Evolutionary conservation across 805 yeast genomes (phyloP).

Genomic region (Metschnikowia shivogae): DNA sequence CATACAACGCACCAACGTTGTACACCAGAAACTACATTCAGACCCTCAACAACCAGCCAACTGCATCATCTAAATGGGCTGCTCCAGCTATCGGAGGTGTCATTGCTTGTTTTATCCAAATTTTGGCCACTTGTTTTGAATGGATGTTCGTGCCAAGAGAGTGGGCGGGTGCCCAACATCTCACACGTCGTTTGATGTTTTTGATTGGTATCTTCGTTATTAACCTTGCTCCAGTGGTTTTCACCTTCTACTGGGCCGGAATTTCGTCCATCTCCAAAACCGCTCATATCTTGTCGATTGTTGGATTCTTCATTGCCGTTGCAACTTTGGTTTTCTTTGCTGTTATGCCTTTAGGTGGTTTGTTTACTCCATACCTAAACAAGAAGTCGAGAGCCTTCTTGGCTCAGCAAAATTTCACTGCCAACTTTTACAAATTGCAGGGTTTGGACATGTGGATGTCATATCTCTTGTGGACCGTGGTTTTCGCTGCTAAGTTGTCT

Average conservation of each 20-base stretch:
- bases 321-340: constrained; percentile 83
- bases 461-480: constrained; percentile 82
- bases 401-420: constrained; percentile 94
- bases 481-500: constrained; percentile 80
- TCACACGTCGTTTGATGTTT: constrained; percentile 81
- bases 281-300: constrained; percentile 76
- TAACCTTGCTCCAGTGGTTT: constrained; percentile 83
- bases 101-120: constrained; percentile 75
- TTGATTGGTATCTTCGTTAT: constrained; percentile 58
- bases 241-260: constrained; percentile 79
- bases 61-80: constrained; percentile 89
- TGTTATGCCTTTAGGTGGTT: constrained; percentile 93
- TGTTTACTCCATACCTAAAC: constrained; percentile 89
- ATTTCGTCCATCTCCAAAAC: constrained; percentile 60
- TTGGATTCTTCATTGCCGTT: constrained; percentile 84
- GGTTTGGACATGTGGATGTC: constrained; percentile 98
- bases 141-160: constrained; percentile 96
- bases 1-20: constrained; percentile 87
- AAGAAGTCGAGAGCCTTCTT: constrained; percentile 82
- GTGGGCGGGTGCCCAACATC: constrained; percentile 99
- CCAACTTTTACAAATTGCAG: constrained; percentile 71
- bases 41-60: constrained; percentile 79
- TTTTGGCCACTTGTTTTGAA: constrained; percentile 84
- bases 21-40: constrained; percentile 87
- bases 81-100: constrained; percentile 90